Evolutionary conservation across 2,329 filamentous ascomycete genomes (phyloP), one percentile per base, ranked within the genome.

Genomic region (Nothopassalora personata): DNA sequence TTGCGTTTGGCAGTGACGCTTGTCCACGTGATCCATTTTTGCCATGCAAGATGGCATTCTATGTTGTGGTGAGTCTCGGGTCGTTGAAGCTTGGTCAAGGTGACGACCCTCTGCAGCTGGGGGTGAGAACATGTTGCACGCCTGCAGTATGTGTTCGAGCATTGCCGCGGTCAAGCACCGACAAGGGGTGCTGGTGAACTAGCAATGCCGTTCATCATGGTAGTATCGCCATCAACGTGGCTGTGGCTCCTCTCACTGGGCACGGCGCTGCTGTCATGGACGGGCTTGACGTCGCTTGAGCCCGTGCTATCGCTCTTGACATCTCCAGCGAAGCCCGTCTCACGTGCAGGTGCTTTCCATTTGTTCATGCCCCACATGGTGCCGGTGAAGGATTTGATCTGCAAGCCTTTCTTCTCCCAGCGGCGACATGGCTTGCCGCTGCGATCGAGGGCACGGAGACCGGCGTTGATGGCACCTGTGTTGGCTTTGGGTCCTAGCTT

Each of bases 401-500:
- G 82, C 72, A 97, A 90, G 57, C 86, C 83, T 64, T 91, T 91
- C 74, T 87, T 90, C 72, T 86, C 81, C 94, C 94, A 99, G 73
- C 87, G 92, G 65, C 93, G 89, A 75, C 92, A 97, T 9, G 94
- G 92, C 70, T 93, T 89, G 66, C 93, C 93, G 7, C 89, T 89
- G 61, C 93, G 87, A 75, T 99, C 94, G 64, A 99, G 88, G 11
- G 94, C 93, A 57, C 94, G 90, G 53, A 99, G 86, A 54, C 91
- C 90, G 56, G 94, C 94, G 72, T 99, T 99, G 81, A 99, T 99
- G 60, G 93, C 93, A 64, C 94, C 94, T 70, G 93, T 90, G 74
- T 97, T 97, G 54, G 93, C 93, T 76, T 97, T 97, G 66, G 94
- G 94, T 3, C 93, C 93, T 28, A 97, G 87, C 74, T 96, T 96